Evolutionary conservation across 2,329 filamentous ascomycete species (phyloP), one percentile per base, ranked within the genome.

Genomic region (Fusarium begoniae): DNA sequence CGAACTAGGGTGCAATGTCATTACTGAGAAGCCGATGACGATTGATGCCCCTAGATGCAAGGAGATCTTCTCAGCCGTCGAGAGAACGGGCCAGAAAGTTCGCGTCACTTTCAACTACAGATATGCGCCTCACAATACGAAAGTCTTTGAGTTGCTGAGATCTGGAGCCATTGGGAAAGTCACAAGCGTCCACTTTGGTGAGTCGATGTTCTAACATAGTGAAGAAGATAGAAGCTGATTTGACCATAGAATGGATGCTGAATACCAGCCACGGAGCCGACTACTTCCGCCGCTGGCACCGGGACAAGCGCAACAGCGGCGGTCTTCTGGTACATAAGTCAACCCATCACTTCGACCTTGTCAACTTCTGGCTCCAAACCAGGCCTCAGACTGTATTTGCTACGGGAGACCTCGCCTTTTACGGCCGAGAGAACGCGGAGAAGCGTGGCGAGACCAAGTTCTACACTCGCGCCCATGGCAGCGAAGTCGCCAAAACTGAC

Each of bases 11-110:
- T 89, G 88, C 75, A 86, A 88, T 68, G 89, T 90, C 1, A 83
- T 91, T n/a, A 91, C 87, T 1, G 89, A 91, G 76, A 91, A 91
- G 79, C 90, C 89, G 9, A 91, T 91, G 89, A 91, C 90, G 2
- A 88, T 90, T 73, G 89, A 91, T 75, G 87, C 84, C 1, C 83
- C 85, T 4, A 85, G 88, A 6, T 90, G 88, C 43, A 82, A 80
- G 12, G 83, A 85, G 56, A 91, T 91, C 66, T 85, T 79, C 22
- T 72, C 70, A 18, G 78, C 78, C 8, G 78, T 79, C 1, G 72
- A 79, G 28, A 63, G 72, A 47, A 79, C 79, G 0, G 83, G 82
- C 5, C 82, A 85, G 18, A 83, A 84, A 44, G 84, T 91, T 8
- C 85, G 89, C 22, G 89, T 91, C 2, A 88, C 87, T 0, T 91